These are phyloP conservation scores for Paecilomyces formosus DNA, from an alignment of 2,329 filamentous ascomycete genomes.

Conservation along the genomic window DNA sequence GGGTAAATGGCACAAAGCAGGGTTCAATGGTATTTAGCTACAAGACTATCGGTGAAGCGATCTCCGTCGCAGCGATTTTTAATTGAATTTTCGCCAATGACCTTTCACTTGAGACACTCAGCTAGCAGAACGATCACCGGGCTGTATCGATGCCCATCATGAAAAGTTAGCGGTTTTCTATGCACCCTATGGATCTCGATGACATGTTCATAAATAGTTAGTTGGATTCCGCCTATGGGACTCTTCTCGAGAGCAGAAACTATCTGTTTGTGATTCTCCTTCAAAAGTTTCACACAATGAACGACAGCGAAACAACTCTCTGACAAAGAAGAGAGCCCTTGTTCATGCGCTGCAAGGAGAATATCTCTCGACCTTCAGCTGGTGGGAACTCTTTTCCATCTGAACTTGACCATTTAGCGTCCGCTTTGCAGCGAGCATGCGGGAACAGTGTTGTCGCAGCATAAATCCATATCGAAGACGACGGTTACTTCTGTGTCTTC, in stretches of 20 bases:
- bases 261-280: background rate
- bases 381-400: background rate
- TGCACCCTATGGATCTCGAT: background rate
- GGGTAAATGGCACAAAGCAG: background rate
- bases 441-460: background rate
- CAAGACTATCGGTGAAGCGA: background rate
- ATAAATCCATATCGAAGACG: background rate
- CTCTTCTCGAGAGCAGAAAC: background rate
- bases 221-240: background rate
- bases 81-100: background rate
- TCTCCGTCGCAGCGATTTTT: background rate
- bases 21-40: background rate
- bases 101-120: background rate
- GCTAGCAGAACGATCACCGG: background rate
- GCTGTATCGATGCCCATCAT: background rate
- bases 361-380: background rate
- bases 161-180: background rate
- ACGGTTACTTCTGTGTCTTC: background rate
- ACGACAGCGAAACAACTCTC: background rate
- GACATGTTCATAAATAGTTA: background rate
- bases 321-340: background rate
- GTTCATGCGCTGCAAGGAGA: background rate
- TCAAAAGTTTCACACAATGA: background rate
- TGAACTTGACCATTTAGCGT: background rate
- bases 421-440: background rate